Percentiles rank a stretch among this genome's conserved stretches.
phyloP scores from a whole-genome alignment of 345 rosid species.

The Rhizophora mangle region DNA sequence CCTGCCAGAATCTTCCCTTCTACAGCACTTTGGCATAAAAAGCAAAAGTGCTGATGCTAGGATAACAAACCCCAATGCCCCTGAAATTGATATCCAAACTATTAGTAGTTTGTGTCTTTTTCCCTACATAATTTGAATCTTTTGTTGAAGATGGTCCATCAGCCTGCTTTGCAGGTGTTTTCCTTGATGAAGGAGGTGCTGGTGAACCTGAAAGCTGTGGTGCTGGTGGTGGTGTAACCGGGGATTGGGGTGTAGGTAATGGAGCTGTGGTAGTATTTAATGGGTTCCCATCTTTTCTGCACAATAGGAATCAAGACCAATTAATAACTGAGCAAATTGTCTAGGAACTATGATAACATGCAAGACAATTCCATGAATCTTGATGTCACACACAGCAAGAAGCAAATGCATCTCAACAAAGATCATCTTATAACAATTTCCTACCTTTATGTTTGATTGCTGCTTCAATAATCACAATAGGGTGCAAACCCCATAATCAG shows the following conservation, averaged over 20 bases:
- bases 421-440: too few species aligned
- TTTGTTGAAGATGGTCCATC: slow-evolving; percentile 58
- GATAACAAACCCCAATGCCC: slow-evolving; percentile 49
- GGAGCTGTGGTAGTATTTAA: slow-evolving; percentile 63
- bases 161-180: slow-evolving; percentile 48
- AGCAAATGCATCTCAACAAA: too few species aligned
- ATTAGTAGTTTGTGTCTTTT: slow-evolving; percentile 46
- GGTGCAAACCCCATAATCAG: not conserved
- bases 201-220: slow-evolving; percentile 22
- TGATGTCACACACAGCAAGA: too few species aligned
- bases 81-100: slow-evolving; percentile 77
- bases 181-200: slow-evolving; percentile 35
- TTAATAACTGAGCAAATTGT: slow-evolving; percentile 2
- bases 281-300: slow-evolving; percentile 81
- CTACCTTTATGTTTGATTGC: not conserved
- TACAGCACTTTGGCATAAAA: slow-evolving; percentile 49
- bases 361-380: too few species aligned
- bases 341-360: not conserved
- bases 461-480: not conserved
- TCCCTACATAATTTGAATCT: slow-evolving; percentile 42
- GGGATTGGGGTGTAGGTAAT: slow-evolving; percentile 45
- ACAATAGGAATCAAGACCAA: slow-evolving; percentile 21
- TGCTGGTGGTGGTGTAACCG: slow-evolving; percentile 40
- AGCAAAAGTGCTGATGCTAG: slow-evolving; percentile 50
- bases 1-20: slow-evolving; percentile 48